Base-by-base conservation (phyloP, 2,329 filamentous ascomycete genomes). In the Penicillium concentricum region DNA sequence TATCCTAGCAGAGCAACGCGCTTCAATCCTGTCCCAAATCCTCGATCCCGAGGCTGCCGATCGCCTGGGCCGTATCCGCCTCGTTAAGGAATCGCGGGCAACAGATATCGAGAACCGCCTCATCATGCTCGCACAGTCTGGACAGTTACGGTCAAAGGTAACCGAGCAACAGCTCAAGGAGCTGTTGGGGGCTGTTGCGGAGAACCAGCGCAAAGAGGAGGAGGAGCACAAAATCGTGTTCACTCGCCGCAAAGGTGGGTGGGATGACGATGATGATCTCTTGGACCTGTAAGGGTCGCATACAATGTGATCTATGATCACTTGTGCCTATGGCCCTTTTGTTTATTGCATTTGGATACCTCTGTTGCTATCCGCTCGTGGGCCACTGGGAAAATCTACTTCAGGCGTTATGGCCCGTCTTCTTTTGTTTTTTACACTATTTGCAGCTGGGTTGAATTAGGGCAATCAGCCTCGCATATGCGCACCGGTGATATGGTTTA, bases 141-240 rank as follows among this genome's bases (percentile, higher is more conserved):
- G 93, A 24, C 94, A 97, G 80, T 81, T 99, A 67, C 82, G 91
- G 53, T 79, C 85, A 60, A 95, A 96, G 74, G 91, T 99, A 45
- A 93, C 89, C 1, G 94, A 99, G 77, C 87, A 88, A 47, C 92
- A 97, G 79, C 82, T 99, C 69, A 97, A 97, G 81, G 91, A 96
- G 64, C 82, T 99, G 56, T 78, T 99, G 62, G 89, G 87, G 61
- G 91, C 91, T 16, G 85, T 97, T 58, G 88, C 91, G 24, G 92
- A 96, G 70, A 89, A 85, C 64, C 82, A 87, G 76, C 74, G 73
- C 58, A 75, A 79, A 65, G 76, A 78, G 55, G 75, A 78, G 55
- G 84, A 91, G 75, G 81, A 81, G 58, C 86, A 91, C 73, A 94
- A 91, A 79, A 94, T 97, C 74, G 90, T 95, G 35, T 89, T 96